Base-by-base conservation (phyloP, 1,284 basidiomycete species). In the Xerocomus amazonicus region DNA sequence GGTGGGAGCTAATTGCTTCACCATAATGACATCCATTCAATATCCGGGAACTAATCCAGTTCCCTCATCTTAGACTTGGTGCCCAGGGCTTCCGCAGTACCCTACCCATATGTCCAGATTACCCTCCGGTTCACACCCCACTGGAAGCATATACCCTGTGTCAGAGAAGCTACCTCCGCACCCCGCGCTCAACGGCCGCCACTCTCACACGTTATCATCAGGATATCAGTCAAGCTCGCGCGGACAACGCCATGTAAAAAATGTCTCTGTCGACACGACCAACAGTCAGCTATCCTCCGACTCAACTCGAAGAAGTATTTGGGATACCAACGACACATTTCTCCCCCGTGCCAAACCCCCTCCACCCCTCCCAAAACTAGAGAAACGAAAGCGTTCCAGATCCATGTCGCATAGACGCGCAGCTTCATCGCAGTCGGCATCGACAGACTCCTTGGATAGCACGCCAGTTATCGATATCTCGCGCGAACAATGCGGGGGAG, bases 311-410 rank as follows among this genome's bases (percentile, higher is more conserved):
- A 31, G 6, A 31, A 31, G 9, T 3, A 3, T 31, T 7, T 31
- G 29, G 29, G 12, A 12, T 31, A 12, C 12, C 29, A 7, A 6
- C 29, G 65, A 66, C 33, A 14, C 56, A 0, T 67, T 36, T 26
- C 51, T 65, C 41, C 56, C 63, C 9, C 61, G 50, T 6, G 50
- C 63, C 23, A 65, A 57, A 31, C 47, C 60, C 19, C 54, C 59
- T 32, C 49, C 52, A 1, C 56, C 64, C 1, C 50, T 61, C 13
- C 37, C 37, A 6, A 39, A n/a, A 6, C 6, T 26, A 27, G 23
- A 39, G 1, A 13, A 14, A 4, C 37, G 29, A 31, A 31, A 31
- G 29, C 12, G 29, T 31, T 31, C 29, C 3, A 3, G 19, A 23
- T 23, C 19, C 19, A 4, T 4, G 19, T 23, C 19, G 19, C 19